Evolutionary conservation across 176 grass and related monocot species (phyloP), one percentile per base, ranked within the genome.

Genomic region (Carex cristatella): DNA sequence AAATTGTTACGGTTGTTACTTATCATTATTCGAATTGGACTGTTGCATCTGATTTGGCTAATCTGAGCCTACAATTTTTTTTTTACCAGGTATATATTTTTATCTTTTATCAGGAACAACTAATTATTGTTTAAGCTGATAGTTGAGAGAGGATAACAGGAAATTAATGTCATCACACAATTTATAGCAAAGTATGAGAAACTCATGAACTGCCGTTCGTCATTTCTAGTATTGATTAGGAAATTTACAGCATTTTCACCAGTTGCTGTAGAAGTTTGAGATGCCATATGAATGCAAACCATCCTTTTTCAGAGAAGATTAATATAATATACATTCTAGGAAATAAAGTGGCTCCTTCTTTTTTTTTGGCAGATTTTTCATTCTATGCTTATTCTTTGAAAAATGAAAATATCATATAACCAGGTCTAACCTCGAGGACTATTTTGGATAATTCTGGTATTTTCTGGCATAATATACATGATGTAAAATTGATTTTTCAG

Each of bases 81-180:
- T 13, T 46, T 10, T 30, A 76, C 1, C 53, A 74, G 18, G 42
- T 28, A 40, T 48, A 53, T 3, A 48, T 72, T 46, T 73, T 49
- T 49, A 73, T 73, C 69, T 44, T 73, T 73, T 73, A 12, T 49
- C 16, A 49, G 44, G 69, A 49, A 73, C 8, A 3, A 40, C 38
- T 40, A 40, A 49, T 27, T 73, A 0, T 73, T 49, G 9, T 73
- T 33, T 46, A 73, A 48, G 49, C n/a, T 73, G 46, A 54, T 55
- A 55, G 72, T 48, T 31, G 46, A 14, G 16, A 55, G 72, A 76
- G 46, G 40, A 48, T 23, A 10, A 54, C n/a, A n/a, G 3, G 0
- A 14, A 76, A 54, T 76, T 15, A 76, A 76, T 54, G 72, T 31
- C 44, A 55, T 76, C n/a, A 53, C n/a, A 53, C 72, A 71, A 71